Evolutionary conservation across 2,329 filamentous ascomycete species (phyloP), one percentile per base, ranked within the genome.

Genomic region (Emergomyces orientalis): DNA sequence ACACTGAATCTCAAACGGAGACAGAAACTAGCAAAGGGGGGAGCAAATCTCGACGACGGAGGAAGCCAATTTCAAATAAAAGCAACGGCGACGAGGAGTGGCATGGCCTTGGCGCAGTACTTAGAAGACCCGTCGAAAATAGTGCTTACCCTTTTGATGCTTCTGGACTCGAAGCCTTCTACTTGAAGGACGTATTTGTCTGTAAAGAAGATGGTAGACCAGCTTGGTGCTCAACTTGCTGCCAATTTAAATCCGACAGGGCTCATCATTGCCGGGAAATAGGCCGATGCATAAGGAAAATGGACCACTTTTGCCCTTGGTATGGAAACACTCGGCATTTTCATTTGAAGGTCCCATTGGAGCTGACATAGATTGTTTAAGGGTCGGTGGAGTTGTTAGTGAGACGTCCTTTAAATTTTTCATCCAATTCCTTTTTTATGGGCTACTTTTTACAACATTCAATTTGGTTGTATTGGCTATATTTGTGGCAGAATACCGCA

Each of bases 291-390:
- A 88, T 96, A 27, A 79, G 83, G 49, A 94, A 94, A 70, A 94
- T 97, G 88, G 93, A 97, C 66, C 93, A 97, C 72, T 94, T 92
- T 70, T 99, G 94, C 71, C 94, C 93, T 0, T 97, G 86, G 85
- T 81, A 73, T 63, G 70, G 69, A 39, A 47, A 49, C 8, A 32
- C 37, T 43, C 25, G 17, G 6, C 14, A 11, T 41, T 59, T 54
- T 17, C 41, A 34, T 22, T 41, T 51, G 17, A 39, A 8, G 22
- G 37, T 59, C 4, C 22, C n/a, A n/a, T 55, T 27, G 22, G 32
- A 47, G 43, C 61, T 58, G 34, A 63, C 47, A 25, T 34, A 19
- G 19, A 56, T 19, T 39, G n/a, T 39, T 6, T 22, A 61, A 83
- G 88, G 89, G 92, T 96, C n/a, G 93, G 93, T 3, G 94, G 93